These are phyloP conservation scores for Populus deltoides DNA, from an alignment of 345 rosid genomes.

Conservation along the genomic window DNA sequence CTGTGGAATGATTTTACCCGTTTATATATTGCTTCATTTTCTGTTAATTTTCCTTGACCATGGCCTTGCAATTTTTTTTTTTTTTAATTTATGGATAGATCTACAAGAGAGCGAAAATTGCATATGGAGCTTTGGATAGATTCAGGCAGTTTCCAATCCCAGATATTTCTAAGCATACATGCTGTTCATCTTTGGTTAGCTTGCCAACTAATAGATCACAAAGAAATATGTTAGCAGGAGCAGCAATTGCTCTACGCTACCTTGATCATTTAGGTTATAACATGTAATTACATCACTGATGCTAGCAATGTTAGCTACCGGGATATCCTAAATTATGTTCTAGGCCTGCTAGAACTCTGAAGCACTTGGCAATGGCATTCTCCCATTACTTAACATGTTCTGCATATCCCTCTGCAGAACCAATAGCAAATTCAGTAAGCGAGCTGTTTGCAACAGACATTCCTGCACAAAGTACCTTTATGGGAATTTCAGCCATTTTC, in stretches of 20 bases:
- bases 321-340: conserved; percentile 3
- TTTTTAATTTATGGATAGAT: conserved; percentile 45
- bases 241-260: conserved; percentile 12
- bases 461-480: conserved; percentile 82
- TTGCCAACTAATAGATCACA: neutral
- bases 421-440: conserved; percentile 56
- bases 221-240: neutral
- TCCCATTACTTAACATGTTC: conserved; percentile 58
- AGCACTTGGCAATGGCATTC: conserved; percentile 24
- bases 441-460: conserved; percentile 85
- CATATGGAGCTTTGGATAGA: conserved; percentile 16
- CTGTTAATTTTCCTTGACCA: neutral
- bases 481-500: conserved; percentile 74
- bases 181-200: neutral
- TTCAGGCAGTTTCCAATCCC: neutral
- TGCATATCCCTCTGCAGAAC: conserved; percentile 61
- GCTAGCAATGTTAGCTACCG: neutral
- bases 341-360: conserved; percentile 12
- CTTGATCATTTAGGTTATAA: conserved; percentile 8
- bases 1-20: neutral
- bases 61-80: neutral
- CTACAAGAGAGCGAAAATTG: conserved; percentile 62
- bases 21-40: neutral
- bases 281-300: neutral
- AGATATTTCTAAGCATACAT: neutral